phyloP scores from a whole-genome alignment of 176 grass and related monocot species.

The Miscanthus lutarioriparius region DNA sequence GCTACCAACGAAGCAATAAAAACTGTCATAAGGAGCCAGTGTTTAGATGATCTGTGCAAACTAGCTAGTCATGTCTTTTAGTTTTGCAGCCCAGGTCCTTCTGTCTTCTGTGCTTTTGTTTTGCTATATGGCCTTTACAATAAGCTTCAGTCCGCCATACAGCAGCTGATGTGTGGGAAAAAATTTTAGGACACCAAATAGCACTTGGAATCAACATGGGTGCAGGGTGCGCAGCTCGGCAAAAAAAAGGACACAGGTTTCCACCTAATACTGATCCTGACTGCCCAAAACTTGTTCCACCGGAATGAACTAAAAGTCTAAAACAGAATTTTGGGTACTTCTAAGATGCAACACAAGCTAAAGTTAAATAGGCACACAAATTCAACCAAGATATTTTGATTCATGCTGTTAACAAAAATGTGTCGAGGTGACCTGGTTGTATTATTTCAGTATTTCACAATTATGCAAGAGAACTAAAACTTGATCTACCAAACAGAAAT shows the following conservation, averaged over 20 bases:
- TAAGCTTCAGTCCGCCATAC: not conserved
- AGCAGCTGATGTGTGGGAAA: not conserved
- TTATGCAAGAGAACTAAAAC: not conserved
- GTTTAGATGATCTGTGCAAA: not conserved
- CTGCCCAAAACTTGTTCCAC: not conserved
- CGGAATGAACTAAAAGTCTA: not conserved
- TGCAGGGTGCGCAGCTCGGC: not conserved
- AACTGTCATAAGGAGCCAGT: not conserved
- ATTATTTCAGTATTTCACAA: not conserved
- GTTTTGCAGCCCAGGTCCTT: not conserved
- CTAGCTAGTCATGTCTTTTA: not conserved
- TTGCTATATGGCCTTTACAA: not conserved
- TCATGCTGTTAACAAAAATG: not conserved
- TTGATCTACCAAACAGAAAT: not conserved
- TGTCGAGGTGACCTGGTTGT: not conserved
- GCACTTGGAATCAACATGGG: not conserved
- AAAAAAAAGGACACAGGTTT: not conserved
- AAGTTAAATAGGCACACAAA: not conserved
- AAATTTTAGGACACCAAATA: not conserved
- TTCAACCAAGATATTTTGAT: not conserved
- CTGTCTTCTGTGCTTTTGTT: not conserved
- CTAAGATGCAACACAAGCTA: not conserved
- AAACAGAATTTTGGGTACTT: not conserved
- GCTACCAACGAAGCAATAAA: not conserved
- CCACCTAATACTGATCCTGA: too few relatives aligned